These are phyloP conservation scores for Somion occarium DNA, from an alignment of 1,284 basidiomycete species.

Conservation along the genomic window DNA sequence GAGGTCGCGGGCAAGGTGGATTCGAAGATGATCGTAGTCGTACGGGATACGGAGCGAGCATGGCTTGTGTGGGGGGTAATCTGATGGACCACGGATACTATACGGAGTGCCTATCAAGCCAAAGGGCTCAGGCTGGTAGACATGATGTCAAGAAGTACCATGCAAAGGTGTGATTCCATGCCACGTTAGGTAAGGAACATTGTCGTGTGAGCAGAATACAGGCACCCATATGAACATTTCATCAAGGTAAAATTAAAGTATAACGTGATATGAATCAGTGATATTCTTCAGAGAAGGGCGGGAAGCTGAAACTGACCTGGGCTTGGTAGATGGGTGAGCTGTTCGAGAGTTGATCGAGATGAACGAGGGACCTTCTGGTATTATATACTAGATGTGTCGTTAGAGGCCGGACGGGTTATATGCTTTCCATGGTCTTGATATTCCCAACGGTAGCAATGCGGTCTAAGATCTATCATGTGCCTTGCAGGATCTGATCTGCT, in stretches of 20 bases:
- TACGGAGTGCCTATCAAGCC: not conserved
- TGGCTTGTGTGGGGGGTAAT: not conserved
- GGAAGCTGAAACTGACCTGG: not conserved
- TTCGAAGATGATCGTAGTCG: constrained; percentile 14
- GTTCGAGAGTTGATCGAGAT: not conserved
- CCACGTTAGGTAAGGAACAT: not conserved
- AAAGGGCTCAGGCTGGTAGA: not conserved
- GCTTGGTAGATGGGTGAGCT: not conserved
- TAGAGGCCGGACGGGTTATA: not conserved
- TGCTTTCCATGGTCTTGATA: constrained; percentile 7
- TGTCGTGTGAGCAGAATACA: constrained; percentile 5
- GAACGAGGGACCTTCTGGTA: not conserved
- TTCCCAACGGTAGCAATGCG: constrained; percentile 14
- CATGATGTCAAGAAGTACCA: constrained; percentile 5
- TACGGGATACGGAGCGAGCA: constrained; percentile 10
- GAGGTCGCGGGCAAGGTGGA: constrained; percentile 8
- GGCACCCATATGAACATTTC: not conserved
- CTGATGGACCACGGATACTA: not conserved
- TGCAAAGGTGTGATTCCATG: not conserved
- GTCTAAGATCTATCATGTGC: constrained; percentile 13
- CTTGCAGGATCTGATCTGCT: constrained; percentile 3
- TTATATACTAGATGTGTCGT: not conserved
- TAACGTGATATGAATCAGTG: no score
- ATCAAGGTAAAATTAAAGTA: not conserved
- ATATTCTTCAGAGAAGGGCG: not conserved